Base-by-base conservation (phyloP, 768 basidiomycete genomes). In the Lactarius akahatsu region DNA sequence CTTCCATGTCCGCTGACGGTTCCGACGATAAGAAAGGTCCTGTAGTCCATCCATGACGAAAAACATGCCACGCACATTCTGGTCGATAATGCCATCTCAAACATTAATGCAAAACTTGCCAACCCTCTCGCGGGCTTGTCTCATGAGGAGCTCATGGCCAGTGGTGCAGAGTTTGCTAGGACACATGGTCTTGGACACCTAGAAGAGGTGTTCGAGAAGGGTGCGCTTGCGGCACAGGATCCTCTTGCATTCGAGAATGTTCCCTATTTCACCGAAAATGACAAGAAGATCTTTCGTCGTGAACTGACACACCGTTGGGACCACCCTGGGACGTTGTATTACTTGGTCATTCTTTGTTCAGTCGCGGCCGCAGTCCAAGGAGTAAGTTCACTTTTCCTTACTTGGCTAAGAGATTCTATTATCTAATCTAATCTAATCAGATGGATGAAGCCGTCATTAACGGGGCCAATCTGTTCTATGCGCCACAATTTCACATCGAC, bases 331-430 rank as follows among this genome's bases (percentile, higher is more conserved):
- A 77, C 64, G 54, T 76, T 85, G 11, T 86, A 84, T 72, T 79
- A 79, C 52, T 78, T 84, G 45, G 83, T 85, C 26, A 71, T 85
- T 50, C 75, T 86, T 55, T 86, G 89, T 69, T 89, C 88, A 18
- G 75, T 93, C 57, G n/a, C n/a, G 1, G 92, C 91, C 4, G 89
- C 88, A 59, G 90, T 92, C n/a, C 90, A 93, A 80, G 90, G 80
- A 47, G 78, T 78, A 74, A 73, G 58, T 43, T 36, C 45, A 36
- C 6, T 26, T 56, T 50, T 6, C 59, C 63, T 30, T 13, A 41
- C 40, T 59, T 41, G 72, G 71, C 72, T 7, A 28, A 6, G 26
- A 26, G 15, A 2, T 13, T 13, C n/a, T 73, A 59, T 73, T 13
- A 9, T 32, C 45, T 59, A 11, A 61, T 62, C 32, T 54, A 65